phyloP scores from a whole-genome alignment of 129 eudicot genomes.

The Logfia minima region DNA sequence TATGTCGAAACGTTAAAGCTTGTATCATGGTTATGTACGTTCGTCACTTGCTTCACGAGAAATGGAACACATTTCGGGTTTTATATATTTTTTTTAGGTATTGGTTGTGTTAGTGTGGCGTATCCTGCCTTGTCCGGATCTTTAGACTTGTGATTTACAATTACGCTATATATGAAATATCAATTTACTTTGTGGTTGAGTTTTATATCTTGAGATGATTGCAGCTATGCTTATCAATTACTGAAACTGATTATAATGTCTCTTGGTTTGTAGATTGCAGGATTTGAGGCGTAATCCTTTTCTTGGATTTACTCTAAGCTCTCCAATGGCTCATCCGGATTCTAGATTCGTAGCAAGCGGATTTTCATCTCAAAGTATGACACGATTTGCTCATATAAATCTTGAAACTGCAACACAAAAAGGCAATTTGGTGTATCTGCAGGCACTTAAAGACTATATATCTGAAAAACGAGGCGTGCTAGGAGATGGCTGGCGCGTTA shows the following conservation, averaged over 20 bases:
- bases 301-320: conserved; percentile 35
- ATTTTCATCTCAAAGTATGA: conserved; percentile 37
- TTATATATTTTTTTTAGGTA: not conserved
- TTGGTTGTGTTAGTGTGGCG: not conserved
- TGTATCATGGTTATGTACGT: conserved; percentile 9
- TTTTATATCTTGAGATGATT: conserved; percentile 15
- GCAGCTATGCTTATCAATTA: conserved; percentile 7
- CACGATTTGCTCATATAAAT: conserved; percentile 30
- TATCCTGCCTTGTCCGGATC: not conserved
- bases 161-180: not conserved
- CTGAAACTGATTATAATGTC: conserved; percentile 2
- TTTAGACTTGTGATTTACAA: conserved; percentile 8
- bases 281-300: conserved; percentile 34
- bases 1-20: not conserved
- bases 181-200: not conserved
- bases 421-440: conserved; percentile 40
- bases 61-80: conserved; percentile 5
- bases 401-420: conserved; percentile 38
- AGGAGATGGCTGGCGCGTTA: conserved; percentile 58
- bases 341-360: conserved; percentile 37
- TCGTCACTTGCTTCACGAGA: not conserved
- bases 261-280: conserved; percentile 47
- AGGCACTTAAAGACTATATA: conserved; percentile 55
- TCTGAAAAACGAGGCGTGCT: conserved; percentile 44
- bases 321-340: conserved; percentile 40